phyloP scores from a whole-genome alignment of 345 rosid species.

The Sapria himalayana region DNA sequence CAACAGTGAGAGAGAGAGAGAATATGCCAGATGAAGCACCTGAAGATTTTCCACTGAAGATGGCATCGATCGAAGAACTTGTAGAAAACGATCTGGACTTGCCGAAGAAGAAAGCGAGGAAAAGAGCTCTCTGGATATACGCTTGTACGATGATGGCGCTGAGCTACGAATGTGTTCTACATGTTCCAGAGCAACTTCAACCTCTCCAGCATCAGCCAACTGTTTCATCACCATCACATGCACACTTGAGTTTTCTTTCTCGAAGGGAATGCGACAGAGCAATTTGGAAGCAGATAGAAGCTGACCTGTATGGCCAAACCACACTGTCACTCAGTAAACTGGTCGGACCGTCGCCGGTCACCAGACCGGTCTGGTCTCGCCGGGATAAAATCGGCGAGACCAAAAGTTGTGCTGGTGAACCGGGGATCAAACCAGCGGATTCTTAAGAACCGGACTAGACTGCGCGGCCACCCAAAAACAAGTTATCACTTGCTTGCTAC shows the following conservation, averaged over 20 bases:
- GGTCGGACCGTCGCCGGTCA: not conserved
- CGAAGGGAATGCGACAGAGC: conserved; percentile 17
- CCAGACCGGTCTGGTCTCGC: no score
- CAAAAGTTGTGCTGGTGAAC: no score
- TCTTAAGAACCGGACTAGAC: no score
- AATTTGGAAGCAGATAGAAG: conserved; percentile 26
- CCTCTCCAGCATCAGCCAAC: conserved; percentile 35
- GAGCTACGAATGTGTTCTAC: conserved; percentile 21
- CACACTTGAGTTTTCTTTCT: conserved; percentile 19
- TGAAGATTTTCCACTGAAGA: no score
- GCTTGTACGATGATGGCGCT: conserved; percentile 21
- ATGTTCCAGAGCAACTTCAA: conserved; percentile 30
- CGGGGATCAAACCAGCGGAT: no score
- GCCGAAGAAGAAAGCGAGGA: conserved; percentile 24
- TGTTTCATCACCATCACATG: conserved; percentile 36
- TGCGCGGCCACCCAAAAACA: no score
- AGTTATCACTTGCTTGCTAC: no score
- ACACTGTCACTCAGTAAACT: not conserved
- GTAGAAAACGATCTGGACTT: conserved; percentile 19
- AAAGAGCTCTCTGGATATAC: conserved; percentile 19
- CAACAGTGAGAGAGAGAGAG: no score
- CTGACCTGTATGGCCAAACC: conserved; percentile 19
- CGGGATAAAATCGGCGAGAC: no score
- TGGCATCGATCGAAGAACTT: conserved; percentile 12
- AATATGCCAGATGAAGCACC: no score